A percentile compares a stretch with the other conserved stretches of the same genome.
phyloP scores from a whole-genome alignment of 2,329 filamentous ascomycete species.

The Cordyceps cateniannulata region DNA sequence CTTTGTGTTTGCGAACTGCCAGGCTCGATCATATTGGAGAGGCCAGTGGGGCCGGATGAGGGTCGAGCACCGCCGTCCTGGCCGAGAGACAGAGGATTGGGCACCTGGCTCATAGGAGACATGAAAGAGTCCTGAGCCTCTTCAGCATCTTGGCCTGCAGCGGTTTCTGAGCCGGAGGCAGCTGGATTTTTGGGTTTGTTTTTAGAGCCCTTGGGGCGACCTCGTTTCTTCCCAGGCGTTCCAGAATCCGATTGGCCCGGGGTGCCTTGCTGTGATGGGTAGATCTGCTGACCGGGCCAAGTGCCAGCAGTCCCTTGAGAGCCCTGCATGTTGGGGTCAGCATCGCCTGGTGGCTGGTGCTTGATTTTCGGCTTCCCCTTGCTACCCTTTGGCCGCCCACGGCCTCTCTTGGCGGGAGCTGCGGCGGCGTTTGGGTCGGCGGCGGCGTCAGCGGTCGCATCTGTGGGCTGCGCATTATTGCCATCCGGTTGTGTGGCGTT shows the following conservation, averaged over 20 bases:
- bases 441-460: neutral
- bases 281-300: conserved; percentile 4
- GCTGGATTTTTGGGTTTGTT: conserved; percentile 29
- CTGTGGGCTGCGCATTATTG: neutral
- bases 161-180: neutral
- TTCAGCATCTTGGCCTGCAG: neutral
- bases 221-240: conserved; percentile 25
- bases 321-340: neutral
- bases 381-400: conserved; percentile 52
- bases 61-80: neutral
- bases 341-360: conserved; percentile 15
- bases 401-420: conserved; percentile 33
- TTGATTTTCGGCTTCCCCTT: conserved; percentile 50
- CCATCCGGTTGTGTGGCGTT: neutral
- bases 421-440: conserved; percentile 13
- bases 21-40: conserved; percentile 9
- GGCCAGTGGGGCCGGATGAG: neutral
- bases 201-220: conserved; percentile 41
- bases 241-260: conserved; percentile 15
- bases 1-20: neutral
- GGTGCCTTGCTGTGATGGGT: conserved; percentile 7
- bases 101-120: conserved; percentile 2
- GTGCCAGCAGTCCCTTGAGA: conserved; percentile 1
- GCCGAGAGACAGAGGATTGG: conserved; percentile 1
- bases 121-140: conserved; percentile 8